Conservation (phyloP, 306 rosid genomes). For the Carpinus fangiana region DNA sequence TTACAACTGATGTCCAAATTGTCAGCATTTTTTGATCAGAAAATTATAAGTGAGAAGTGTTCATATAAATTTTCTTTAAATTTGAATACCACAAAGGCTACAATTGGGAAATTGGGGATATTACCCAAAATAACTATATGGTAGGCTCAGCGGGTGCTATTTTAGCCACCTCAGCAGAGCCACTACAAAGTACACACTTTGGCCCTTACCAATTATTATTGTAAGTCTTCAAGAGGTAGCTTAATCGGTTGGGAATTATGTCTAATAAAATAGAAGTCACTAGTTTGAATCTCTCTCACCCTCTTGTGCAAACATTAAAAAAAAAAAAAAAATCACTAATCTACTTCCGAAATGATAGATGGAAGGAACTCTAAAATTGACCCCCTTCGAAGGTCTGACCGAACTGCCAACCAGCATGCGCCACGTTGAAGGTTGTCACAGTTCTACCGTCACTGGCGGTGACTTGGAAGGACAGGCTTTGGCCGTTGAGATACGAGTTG, state of each 20-base stretch:
- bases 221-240: no score
- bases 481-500: conserved; percentile 79
- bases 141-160: conserved; percentile 33
- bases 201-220: no score
- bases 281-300: no score
- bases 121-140: conserved; percentile 9
- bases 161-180: conserved; percentile 34
- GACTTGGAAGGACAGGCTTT: conserved; percentile 75
- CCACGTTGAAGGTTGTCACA: conserved; percentile 60
- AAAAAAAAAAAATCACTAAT: background rate
- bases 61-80: no score
- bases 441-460: conserved; percentile 83
- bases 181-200: background rate
- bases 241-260: no score
- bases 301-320: no score
- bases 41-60: no score
- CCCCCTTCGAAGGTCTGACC: conserved; percentile 79
- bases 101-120: conserved; percentile 7
- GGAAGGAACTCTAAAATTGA: conserved; percentile 46
- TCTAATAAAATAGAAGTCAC: no score
- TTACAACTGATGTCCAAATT: no score
- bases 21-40: no score
- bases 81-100: background rate
- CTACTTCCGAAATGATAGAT: background rate
- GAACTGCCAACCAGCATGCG: conserved; percentile 71